Evolutionary conservation across 2,329 filamentous ascomycete species (phyloP), one percentile per base, ranked within the genome.

Genomic region (Scortechinia acanthostroma): DNA sequence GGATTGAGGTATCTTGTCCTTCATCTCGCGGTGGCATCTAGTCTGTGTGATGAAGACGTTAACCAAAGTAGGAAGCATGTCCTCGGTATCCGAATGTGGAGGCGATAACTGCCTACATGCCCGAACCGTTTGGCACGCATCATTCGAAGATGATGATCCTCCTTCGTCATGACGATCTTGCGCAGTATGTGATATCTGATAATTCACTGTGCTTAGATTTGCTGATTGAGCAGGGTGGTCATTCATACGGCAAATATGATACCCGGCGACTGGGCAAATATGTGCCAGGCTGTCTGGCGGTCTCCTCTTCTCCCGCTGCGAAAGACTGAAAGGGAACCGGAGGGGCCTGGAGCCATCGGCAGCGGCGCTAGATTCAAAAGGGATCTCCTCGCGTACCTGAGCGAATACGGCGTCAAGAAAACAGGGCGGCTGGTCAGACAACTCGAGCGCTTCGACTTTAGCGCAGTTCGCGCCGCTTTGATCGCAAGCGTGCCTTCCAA

Each of bases 161-260:
- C 15, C 64, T 82, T 48, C 65, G 74, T 15, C 71, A 76, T 55
- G 77, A 82, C 52, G 72, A 77, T 48, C 57, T 60, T 4, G 74
- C 71, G 3, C 73, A 80, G 61, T 40, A 19, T 19, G 35, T 19
- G 20, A 15, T 19, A 6, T 40, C 14, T 10, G 13, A 6, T 6
- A 10, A 19, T 15, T 19, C 10, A 6, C 20, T 17, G 20, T 10
- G 6, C 17, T 19, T 10, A 10, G 17, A 40, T 40, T 40, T 40
- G 35, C 17, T 40, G 17, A 40, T 17, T 6, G 17, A 19, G 20
- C 17, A 13, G 35, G 17, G 59, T 82, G 1, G 51, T 81, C 20
- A 78, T 82, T 16, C 76, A 80, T 46, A 83, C 77, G 0, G 76
- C 77, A 3, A 82, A 82, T 47, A 81, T 82, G 73, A 77, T 82